A percentile compares a stretch with the other conserved stretches of the same genome.
phyloP scores from a whole-genome alignment of 352 stramenopile genomes.

The Phytophthora multivora region DNA sequence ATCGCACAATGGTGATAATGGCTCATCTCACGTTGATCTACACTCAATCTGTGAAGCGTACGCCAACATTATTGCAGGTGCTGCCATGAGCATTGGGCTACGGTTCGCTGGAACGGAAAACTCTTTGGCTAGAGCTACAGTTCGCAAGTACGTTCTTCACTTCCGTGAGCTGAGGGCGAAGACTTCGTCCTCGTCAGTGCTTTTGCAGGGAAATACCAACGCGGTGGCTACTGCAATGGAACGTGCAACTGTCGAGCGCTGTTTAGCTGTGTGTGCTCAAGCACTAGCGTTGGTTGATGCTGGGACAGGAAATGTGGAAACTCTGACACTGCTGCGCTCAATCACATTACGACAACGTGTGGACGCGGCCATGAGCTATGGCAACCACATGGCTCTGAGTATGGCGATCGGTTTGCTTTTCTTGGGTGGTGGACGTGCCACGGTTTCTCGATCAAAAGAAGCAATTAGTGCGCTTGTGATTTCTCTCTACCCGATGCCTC shows the following conservation, averaged over 20 bases:
- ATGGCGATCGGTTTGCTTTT: slow-evolving; percentile 97
- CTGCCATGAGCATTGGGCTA: slow-evolving; percentile 95
- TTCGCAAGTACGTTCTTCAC: slow-evolving; percentile 71
- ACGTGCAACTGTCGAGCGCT: slow-evolving; percentile 92
- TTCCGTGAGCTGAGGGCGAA: slow-evolving; percentile 78
- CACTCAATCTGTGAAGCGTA: slow-evolving; percentile 94
- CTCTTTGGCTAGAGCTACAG: slow-evolving; percentile 49
- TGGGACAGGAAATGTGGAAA: slow-evolving; percentile 95
- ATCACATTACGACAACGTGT: slow-evolving; percentile 81
- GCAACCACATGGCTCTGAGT: slow-evolving; percentile 95
- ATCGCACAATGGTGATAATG: slow-evolving; percentile 7
- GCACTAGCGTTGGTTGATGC: slow-evolving; percentile 95
- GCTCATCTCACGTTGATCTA: slow-evolving; percentile 65
- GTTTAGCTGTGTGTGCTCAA: slow-evolving; percentile 91
- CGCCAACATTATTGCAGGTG: slow-evolving; percentile 93
- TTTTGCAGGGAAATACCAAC: slow-evolving; percentile 43
- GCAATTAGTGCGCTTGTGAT: slow-evolving; percentile 95
- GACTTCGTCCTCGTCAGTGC: slow-evolving; percentile 34
- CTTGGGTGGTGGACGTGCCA: slow-evolving; percentile 93
- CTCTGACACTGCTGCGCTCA: slow-evolving; percentile 91
- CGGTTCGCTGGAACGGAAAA: slow-evolving; percentile 93
- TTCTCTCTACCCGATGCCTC: slow-evolving; percentile 94
- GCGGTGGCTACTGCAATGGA: slow-evolving; percentile 70
- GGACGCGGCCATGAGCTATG: slow-evolving; percentile 90
- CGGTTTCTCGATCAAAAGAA: slow-evolving; percentile 85